phyloP scores from a whole-genome alignment of 2,329 filamentous ascomycete species.

The Leptographium procerum region DNA sequence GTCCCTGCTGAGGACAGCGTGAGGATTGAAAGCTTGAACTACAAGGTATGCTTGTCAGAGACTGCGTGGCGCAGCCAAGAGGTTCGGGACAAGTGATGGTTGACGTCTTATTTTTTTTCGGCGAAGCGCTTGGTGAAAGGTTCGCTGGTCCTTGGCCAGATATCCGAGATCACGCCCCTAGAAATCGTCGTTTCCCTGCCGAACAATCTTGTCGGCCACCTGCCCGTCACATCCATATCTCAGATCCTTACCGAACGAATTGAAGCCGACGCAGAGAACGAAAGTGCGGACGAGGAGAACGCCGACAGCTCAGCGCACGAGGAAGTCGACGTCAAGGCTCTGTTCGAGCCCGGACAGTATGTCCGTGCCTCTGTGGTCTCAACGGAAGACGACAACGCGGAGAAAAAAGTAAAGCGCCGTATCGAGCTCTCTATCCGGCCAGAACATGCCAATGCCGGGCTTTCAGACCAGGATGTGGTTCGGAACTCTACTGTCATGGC shows the following conservation, averaged over 20 bases:
- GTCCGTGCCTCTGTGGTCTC: constrained; percentile 74
- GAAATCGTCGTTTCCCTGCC: constrained; percentile 75
- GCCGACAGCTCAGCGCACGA: constrained; percentile 36
- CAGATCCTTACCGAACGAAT: constrained; percentile 65
- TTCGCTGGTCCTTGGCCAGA: constrained; percentile 76
- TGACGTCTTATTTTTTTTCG: constrained; percentile 8
- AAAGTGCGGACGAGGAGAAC: constrained; percentile 30
- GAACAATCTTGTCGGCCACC: constrained; percentile 85
- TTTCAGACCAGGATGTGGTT: constrained; percentile 63
- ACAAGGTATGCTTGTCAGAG: constrained; percentile 30
- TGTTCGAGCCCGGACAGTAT: constrained; percentile 81
- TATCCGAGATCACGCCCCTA: constrained; percentile 68
- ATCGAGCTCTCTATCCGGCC: constrained; percentile 85
- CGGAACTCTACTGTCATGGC: constrained; percentile 73
- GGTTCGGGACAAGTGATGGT: background rate
- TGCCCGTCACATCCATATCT: constrained; percentile 87
- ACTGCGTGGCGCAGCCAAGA: background rate
- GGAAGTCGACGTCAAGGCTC: constrained; percentile 54
- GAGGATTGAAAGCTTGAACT: constrained; percentile 77
- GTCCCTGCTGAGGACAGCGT: constrained; percentile 45
- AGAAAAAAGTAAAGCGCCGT: constrained; percentile 59
- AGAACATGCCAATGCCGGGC: constrained; percentile 61
- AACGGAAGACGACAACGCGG: constrained; percentile 51
- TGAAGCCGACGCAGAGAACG: constrained; percentile 47
- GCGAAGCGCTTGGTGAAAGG: constrained; percentile 68